These are phyloP conservation scores for Anisogramma anomala DNA, from an alignment of 2,329 filamentous ascomycete species.

Conservation along the genomic window DNA sequence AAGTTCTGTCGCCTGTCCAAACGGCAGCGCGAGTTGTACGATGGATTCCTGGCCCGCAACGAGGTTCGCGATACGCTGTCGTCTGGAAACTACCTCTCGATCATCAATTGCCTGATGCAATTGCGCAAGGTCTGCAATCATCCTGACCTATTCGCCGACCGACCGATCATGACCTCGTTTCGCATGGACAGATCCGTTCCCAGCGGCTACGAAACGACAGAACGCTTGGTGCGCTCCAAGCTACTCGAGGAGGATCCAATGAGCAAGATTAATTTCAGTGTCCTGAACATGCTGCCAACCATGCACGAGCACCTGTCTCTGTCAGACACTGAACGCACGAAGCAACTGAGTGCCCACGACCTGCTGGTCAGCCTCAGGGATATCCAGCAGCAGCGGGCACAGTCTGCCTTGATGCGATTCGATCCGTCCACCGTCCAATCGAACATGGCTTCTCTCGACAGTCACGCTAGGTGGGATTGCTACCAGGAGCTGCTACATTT, in stretches of 20 bases:
- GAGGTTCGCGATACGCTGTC: constrained; percentile 82
- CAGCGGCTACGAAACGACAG: constrained; percentile 61
- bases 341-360: constrained; percentile 58
- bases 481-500: constrained; percentile 72
- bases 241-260: constrained; percentile 53
- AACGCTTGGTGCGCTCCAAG: constrained; percentile 55
- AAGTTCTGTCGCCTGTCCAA: constrained; percentile 93
- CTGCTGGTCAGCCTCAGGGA: constrained; percentile 60
- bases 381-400: constrained; percentile 52
- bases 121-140: constrained; percentile 97
- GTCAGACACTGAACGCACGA: constrained; percentile 40
- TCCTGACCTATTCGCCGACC: constrained; percentile 89
- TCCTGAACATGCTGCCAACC: constrained; percentile 68
- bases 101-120: constrained; percentile 98
- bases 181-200: constrained; percentile 73
- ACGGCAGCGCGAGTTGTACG: constrained; percentile 87
- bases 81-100: constrained; percentile 91
- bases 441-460: constrained; percentile 62
- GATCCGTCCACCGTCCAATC: constrained; percentile 58
- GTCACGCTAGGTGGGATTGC: constrained; percentile 53
- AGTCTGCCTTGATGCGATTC: constrained; percentile 41
- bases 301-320: constrained; percentile 55
- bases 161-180: constrained; percentile 93
- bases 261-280: constrained; percentile 56
- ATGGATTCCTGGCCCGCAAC: constrained; percentile 84